Evolutionary conservation across 176 grass and related monocot genomes (phyloP), one percentile per base, ranked within the genome.

Genomic region (Carex scoparia): DNA sequence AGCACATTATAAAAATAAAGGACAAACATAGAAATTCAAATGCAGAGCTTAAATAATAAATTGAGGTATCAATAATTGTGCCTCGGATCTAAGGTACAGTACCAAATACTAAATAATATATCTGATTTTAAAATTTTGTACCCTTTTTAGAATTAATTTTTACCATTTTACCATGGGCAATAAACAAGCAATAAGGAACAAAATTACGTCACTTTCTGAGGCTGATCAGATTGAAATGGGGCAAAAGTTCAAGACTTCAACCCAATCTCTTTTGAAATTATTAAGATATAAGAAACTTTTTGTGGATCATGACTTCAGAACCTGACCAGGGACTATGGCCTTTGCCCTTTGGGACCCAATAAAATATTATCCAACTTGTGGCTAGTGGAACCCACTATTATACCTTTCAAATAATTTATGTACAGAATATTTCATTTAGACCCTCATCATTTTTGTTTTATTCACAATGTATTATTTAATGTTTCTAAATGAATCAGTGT

Each of bases 221-320:
- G 0, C 15, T 55, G 16, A 13, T 55, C 19, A 30, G 4, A 12
- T 76, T 30, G 48, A 74, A 54, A 54, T 55, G 42, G 33, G 61
- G 28, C 19, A 71, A 61, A 78, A 80, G 23, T 88, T 40, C 58
- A 69, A 68, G 60, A 38, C 68, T 84, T 60, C 80, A 48, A 77
- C 63, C 19, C 37, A 32, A 61, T 42, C 33, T 15, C 23, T 62
- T 66, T 83, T 13, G 19, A 49, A 83, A 32, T 67, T 79, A 86
- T 78, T 86, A 65, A 66, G 19, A 62, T 78, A n/a, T 18, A 40
- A 40, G 42, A 80, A 54, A 79, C 86, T 88, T 88, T 84, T 84
- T 38, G 76, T 84, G 79, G 71, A 85, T 84, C 53, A 80, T 85
- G 71, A 71, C 75, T 19, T 83, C 71, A 88, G 19, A 51, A n/a